A percentile compares a stretch with the other conserved stretches of the same genome.
Evolutionary conservation across 2,329 filamentous ascomycete species (phyloP).

Genomic region (Botryotinia narcissicola): DNA sequence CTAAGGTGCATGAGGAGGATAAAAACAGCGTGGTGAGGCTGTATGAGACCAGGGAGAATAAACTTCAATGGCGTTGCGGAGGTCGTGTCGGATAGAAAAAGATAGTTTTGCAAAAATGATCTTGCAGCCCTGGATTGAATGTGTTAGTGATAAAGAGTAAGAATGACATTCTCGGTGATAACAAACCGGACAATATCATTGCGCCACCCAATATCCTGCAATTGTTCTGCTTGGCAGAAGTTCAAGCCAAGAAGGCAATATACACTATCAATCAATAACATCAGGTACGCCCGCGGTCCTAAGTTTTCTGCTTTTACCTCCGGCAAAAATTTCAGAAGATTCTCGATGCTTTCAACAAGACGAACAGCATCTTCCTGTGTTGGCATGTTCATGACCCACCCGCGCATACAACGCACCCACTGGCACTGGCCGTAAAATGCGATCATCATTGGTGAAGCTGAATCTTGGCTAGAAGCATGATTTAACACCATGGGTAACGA

Average conservation of each 20-base stretch:
- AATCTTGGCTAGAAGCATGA: not conserved
- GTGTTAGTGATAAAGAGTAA: not conserved
- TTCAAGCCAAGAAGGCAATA: not conserved
- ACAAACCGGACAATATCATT: not conserved
- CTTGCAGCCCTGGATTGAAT: constrained; percentile 10
- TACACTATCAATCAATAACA: not conserved
- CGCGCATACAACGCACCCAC: not conserved
- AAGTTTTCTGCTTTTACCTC: not conserved
- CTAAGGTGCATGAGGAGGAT: constrained; percentile 22
- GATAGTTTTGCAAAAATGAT: constrained; percentile 14
- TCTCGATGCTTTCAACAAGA: not conserved
- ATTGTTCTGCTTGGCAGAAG: not conserved
- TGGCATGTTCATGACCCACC: not conserved
- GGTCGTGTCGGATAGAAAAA: not conserved
- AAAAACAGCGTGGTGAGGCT: constrained; percentile 19
- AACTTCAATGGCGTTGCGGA: not conserved
- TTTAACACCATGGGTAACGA: not conserved
- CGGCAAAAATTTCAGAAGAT: not conserved
- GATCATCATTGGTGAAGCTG: not conserved
- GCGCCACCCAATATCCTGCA: not conserved
- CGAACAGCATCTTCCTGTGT: not conserved
- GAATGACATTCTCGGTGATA: not conserved
- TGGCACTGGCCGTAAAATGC: not conserved
- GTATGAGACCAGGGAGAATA: constrained; percentile 13
- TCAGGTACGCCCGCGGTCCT: not conserved